Percentiles rank a stretch among this genome's conserved stretches.
phyloP scores from a whole-genome alignment of 163 green algal genomes.

The Prototheca wickerhamii region DNA sequence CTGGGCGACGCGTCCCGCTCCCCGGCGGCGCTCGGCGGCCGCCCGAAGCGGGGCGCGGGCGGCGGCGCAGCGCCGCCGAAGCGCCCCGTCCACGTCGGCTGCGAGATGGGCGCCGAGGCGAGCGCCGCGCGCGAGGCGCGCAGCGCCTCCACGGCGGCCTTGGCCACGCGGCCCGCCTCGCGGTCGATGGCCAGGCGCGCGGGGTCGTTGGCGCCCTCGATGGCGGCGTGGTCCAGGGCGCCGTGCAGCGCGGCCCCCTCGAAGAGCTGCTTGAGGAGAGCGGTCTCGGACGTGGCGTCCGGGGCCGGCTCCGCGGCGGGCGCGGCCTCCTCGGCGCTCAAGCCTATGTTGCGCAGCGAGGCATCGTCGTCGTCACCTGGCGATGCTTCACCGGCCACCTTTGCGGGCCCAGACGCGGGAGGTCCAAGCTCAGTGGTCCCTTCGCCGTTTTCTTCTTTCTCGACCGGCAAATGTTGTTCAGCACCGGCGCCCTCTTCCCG shows the following conservation, averaged over 20 bases:
- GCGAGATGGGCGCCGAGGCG: slow-evolving; percentile 35
- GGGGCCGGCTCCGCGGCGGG: background rate
- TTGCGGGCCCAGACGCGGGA: too few relatives aligned
- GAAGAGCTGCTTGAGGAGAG: slow-evolving; percentile 61
- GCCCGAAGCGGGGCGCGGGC: slow-evolving; percentile 29
- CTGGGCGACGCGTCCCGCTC: slow-evolving; percentile 13
- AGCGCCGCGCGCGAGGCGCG: slow-evolving; percentile 31
- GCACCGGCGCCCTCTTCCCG: too few relatives aligned
- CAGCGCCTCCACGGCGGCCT: slow-evolving; percentile 65
- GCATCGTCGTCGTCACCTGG: too few relatives aligned
- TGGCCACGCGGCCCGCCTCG: slow-evolving; percentile 60
- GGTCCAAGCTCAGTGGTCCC: too few relatives aligned
- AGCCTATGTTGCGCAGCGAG: too few relatives aligned
- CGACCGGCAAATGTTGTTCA: too few relatives aligned
- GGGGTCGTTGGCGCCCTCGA: slow-evolving; percentile 67
- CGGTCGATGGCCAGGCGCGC: slow-evolving; percentile 39
- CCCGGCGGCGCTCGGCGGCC: slow-evolving; percentile 6
- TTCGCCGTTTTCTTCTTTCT: too few relatives aligned
- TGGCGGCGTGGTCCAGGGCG: slow-evolving; percentile 67
- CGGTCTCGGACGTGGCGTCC: slow-evolving; percentile 28
- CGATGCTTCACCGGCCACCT: too few relatives aligned
- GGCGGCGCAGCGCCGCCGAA: slow-evolving; percentile 20
- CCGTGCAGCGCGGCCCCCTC: slow-evolving; percentile 44
- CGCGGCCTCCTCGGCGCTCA: too few relatives aligned
- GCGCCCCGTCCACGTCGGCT: slow-evolving; percentile 87